Evolutionary conservation across 1,284 basidiomycete genomes (phyloP), one percentile per base, ranked within the genome.

Genomic region (Rhodofomes roseus): DNA sequence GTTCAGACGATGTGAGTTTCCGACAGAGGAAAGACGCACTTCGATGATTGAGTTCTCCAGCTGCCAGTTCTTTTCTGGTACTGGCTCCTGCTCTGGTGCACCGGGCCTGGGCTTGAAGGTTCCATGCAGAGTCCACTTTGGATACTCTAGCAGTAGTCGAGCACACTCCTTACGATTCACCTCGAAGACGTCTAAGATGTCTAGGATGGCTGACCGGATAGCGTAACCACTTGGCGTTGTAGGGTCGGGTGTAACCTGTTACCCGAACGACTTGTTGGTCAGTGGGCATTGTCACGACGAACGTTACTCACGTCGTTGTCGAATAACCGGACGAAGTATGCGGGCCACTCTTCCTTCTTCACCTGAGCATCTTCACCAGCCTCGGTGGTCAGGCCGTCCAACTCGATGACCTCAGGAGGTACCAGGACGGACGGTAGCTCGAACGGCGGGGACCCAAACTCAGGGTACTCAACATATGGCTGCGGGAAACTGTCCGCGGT

Each of bases 151-250:
- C 2, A 99, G 80, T 12, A 98, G 76, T 12, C 91, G 82, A 1
- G 96, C 94, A 66, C 90, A 93, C 69, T 99, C 96, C 73, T 97
- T 98, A 57, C 96, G 86, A 73, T 99, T 99, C 52, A 97, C 86
- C 73, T 99, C 96, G 71, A 93, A 99, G 31, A 98, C 90, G 65
- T 95, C 87, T 57, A 98, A 77, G 51, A 92, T 84, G 71, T 98
- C 96, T n/a, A 86, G 76, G 9, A 98, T 73, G 27, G 89, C 80
- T 9, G 88, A 83, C 25, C 90, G 90, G 18, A 97, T 81, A 29
- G 90, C 82, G 71, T 96, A 96, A 1, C 94, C 93, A 8, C 83
- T 77, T 0, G 91, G 83, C 1, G 87, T 89, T 51, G 80, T 81
- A 3, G 89, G 82, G 56, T 89, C 81, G 0, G 93, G 93, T 0